phyloP scores from a whole-genome alignment of 768 basidiomycete genomes.

The Xanthoconium stramineum region DNA sequence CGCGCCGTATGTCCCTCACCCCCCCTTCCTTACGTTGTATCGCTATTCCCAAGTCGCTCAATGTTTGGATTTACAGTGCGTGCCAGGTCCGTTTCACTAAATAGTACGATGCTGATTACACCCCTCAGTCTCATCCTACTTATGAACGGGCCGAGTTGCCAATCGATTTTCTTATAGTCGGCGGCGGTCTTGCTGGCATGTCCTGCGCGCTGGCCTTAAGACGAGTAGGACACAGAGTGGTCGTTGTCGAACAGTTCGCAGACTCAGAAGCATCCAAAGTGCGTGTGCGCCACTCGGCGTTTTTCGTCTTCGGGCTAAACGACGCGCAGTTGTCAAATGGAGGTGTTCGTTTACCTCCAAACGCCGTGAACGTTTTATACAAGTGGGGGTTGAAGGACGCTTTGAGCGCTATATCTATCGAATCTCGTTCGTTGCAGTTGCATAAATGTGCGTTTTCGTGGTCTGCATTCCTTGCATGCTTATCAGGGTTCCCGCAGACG shows the following conservation, averaged over 20 bases:
- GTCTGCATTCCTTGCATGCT: background rate
- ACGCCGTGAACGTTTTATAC: constrained; percentile 52
- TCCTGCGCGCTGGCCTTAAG: constrained; percentile 53
- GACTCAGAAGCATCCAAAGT: constrained; percentile 38
- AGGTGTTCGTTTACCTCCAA: constrained; percentile 53
- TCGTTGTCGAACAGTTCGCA: constrained; percentile 49
- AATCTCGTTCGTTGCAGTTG: constrained; percentile 22
- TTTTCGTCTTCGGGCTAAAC: background rate
- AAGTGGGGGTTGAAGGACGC: constrained; percentile 53
- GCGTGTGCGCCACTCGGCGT: background rate
- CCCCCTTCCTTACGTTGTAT: background rate
- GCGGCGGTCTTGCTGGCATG: constrained; percentile 54
- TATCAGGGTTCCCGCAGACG: constrained; percentile 31
- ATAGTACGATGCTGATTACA: background rate
- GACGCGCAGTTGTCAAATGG: constrained; percentile 28
- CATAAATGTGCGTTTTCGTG: constrained; percentile 24
- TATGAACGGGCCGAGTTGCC: constrained; percentile 13
- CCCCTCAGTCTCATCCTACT: constrained; percentile 12
- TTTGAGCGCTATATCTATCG: constrained; percentile 35
- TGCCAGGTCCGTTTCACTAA: background rate
- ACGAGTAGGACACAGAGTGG: constrained; percentile 58
- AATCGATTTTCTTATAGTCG: constrained; percentile 44
- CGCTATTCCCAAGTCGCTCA: background rate
- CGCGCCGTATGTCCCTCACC: background rate
- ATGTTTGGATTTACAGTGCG: constrained; percentile 19